Conservation (phyloP, 805 yeast species). For the Jamesozyma gamospora region DNA sequence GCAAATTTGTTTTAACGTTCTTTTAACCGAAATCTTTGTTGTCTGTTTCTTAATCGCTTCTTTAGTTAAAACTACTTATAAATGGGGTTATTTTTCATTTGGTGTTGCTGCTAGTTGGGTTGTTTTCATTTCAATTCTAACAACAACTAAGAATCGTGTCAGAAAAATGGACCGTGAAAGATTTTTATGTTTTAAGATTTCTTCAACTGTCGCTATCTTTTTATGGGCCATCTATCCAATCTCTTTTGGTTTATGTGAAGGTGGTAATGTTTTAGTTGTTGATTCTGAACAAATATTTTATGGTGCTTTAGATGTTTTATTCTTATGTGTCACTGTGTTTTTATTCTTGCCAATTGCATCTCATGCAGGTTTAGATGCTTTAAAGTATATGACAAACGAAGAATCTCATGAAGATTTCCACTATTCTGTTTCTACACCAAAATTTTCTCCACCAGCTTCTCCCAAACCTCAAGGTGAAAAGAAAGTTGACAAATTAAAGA, state of each 20-base stretch:
- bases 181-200: constrained; percentile 14
- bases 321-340: constrained; percentile 29
- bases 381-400: constrained; percentile 9
- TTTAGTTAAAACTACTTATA: constrained; percentile 38
- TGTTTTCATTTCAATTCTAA: constrained; percentile 15
- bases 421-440: constrained; percentile 8
- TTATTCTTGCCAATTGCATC: constrained; percentile 15
- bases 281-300: constrained; percentile 51
- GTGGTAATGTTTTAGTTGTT: constrained; percentile 51
- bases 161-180: constrained; percentile 15
- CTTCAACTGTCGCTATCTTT: constrained; percentile 26
- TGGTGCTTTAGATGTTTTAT: constrained; percentile 45
- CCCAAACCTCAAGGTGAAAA: background rate
- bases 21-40: constrained; percentile 34
- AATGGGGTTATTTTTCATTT: constrained; percentile 44
- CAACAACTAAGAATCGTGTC: constrained; percentile 19
- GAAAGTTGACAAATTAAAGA: constrained; percentile 4
- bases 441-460: constrained; percentile 6
- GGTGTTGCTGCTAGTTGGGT: constrained; percentile 22
- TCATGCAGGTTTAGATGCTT: constrained; percentile 18
- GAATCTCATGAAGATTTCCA: constrained; percentile 5
- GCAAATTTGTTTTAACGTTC: constrained; percentile 24
- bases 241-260: constrained; percentile 36
- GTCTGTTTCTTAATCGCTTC: constrained; percentile 37
- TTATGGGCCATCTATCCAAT: constrained; percentile 34